phyloP scores from a whole-genome alignment of 1,139 yeast genomes.

The Entelexis sorbosivorans region DNA sequence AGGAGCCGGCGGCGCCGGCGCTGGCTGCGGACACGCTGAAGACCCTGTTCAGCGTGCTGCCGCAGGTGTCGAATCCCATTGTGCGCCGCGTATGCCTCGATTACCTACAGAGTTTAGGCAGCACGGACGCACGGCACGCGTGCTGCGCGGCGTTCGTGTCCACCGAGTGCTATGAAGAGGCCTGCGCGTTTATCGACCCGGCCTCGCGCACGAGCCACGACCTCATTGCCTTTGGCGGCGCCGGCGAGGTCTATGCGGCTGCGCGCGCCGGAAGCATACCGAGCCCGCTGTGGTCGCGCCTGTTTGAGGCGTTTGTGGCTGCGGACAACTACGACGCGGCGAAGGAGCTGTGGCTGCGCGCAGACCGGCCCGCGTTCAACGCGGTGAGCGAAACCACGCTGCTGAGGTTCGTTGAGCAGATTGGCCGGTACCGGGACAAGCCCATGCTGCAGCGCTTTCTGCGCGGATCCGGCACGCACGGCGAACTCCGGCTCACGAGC shows the following conservation, averaged over 20 bases:
- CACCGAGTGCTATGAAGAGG: conserved; percentile 1
- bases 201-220: not conserved
- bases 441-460: conserved; percentile 2
- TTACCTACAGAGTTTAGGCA: not conserved
- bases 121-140: not conserved
- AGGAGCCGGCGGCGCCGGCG: not conserved
- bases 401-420: conserved; percentile 6
- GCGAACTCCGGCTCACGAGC: conserved; percentile 7
- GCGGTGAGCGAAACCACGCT: not conserved
- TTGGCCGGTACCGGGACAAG: conserved; percentile 12
- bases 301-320: conserved; percentile 3
- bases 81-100: conserved; percentile 12
- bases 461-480: not conserved
- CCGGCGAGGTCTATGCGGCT: not conserved
- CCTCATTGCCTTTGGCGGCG: conserved; percentile 1
- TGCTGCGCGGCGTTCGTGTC: not conserved
- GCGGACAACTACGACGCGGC: conserved; percentile 5
- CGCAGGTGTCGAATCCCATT: conserved; percentile 6
- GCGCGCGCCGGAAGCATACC: not conserved
- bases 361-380: not conserved
- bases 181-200: not conserved
- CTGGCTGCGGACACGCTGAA: conserved; percentile 8
- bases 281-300: conserved; percentile 5
- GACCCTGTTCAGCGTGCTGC: conserved; percentile 13
- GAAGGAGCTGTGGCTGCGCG: conserved; percentile 5